phyloP scores from a whole-genome alignment of 2,329 filamentous ascomycete genomes.

The Talaromyces sp. region DNA sequence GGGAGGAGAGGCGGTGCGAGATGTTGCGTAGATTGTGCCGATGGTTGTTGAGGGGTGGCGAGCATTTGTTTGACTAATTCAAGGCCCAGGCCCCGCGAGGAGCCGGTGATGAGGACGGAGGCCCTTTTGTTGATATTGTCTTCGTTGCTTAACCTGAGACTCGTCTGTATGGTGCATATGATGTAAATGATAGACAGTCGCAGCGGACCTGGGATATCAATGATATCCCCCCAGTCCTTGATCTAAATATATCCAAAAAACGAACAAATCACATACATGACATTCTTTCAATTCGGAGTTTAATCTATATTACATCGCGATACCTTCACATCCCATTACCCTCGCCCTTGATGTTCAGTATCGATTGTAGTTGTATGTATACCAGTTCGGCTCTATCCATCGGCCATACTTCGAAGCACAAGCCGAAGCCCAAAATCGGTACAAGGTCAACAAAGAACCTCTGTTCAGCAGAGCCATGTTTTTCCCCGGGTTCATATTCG shows the following conservation, averaged over 20 bases:
- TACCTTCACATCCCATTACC: not conserved
- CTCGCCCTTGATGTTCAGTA: too few relatives aligned
- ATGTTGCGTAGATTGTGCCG: constrained; percentile 12
- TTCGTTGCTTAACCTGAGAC: too few relatives aligned
- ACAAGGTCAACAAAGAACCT: not conserved
- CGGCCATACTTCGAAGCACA: not conserved
- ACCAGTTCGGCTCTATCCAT: not conserved
- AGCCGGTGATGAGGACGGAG: constrained; percentile 16
- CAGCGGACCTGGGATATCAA: not conserved
- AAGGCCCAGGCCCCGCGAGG: constrained; percentile 14
- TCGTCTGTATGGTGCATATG: too few relatives aligned
- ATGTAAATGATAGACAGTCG: too few relatives aligned
- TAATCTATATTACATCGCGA: not conserved
- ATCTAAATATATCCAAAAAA: not conserved
- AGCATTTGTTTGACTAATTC: constrained; percentile 9
- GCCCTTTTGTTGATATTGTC: not conserved
- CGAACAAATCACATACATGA: not conserved
- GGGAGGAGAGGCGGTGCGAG: not conserved
- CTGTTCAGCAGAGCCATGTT: not conserved
- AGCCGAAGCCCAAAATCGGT: not conserved
- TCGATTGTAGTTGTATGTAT: too few relatives aligned
- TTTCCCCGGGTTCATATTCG: not conserved
- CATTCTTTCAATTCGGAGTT: not conserved
- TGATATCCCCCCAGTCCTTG: not conserved
- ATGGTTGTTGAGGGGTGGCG: not conserved